Base-by-base conservation (phyloP, 768 basidiomycete species). In the Boletales sp. region DNA sequence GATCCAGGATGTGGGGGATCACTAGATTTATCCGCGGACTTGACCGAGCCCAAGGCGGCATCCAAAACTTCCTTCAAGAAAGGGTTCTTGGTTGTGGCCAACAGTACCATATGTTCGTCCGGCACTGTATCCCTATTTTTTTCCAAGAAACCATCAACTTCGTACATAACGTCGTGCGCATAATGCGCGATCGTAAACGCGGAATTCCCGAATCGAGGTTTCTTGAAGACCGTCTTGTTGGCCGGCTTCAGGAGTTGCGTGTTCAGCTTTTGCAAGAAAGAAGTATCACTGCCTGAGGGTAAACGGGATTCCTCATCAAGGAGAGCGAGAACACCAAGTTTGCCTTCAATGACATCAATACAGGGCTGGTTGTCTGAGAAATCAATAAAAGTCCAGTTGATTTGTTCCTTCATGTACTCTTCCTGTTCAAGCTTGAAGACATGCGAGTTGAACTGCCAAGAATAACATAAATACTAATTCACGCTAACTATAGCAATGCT, bases 351-450 rank as follows among this genome's bases (percentile, higher is more conserved):
- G 54, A 97, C 86, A 66, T 99, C 90, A 70, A 99, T 99, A 69
- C 95, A 97, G 38, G 93, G 93, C 64, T 98, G 97, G 64, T 99
- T 99, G 70, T 99, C 97, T 10, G 91, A 91, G 69, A 97, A 99
- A 62, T 98, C 95, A 67, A 99, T 99, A 72, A 98, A 98, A 9
- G 90, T 97, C 97, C 97, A 99, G 67, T 97, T 93, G 66, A 99
- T 99, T 69, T 97, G 79, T 66, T 99, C 97, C 56, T 95, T 91
- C 45, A 98, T 84, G 64, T 99, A 99, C 72, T 99, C 97, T 67
- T 98, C 97, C 74, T 99, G 97, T 66, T 99, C 97, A 37, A 99
- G 83, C 76, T 98, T 94, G 82, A 93, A 94, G 43, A 99, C 97
- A 65, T 99, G 97, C 1, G 95, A 97, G 61, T 98, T 98, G 75